Percentiles rank a stretch among this genome's conserved stretches.
phyloP scores from a whole-genome alignment of 805 yeast species.

The Saturnispora serradocipensis region DNA sequence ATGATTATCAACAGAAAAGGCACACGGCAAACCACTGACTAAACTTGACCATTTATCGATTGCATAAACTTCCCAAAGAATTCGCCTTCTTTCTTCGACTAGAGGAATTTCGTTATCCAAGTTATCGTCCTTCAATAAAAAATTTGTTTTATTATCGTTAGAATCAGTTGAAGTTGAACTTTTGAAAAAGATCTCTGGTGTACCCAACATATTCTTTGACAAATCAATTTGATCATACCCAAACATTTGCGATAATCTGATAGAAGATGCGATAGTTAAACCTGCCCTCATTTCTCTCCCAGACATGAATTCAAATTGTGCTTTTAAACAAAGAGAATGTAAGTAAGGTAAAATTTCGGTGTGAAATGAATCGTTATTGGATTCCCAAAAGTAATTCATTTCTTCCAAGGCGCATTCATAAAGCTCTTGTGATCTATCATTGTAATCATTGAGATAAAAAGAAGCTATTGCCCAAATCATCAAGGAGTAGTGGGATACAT shows the following conservation, averaged over 20 bases:
- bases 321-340: slow-evolving; percentile 20
- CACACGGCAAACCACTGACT: slow-evolving; percentile 26
- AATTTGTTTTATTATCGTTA: slow-evolving; percentile 4
- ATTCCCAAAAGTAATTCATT: slow-evolving; percentile 16
- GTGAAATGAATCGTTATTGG: slow-evolving; percentile 9
- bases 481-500: slow-evolving; percentile 17
- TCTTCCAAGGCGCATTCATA: slow-evolving; percentile 15
- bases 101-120: slow-evolving; percentile 20
- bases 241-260: slow-evolving; percentile 23
- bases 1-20: slow-evolving; percentile 21
- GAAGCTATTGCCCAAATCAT: slow-evolving; percentile 19
- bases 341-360: slow-evolving; percentile 19
- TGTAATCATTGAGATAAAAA: slow-evolving; percentile 15
- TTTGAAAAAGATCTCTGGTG: slow-evolving; percentile 15
- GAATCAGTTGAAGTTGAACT: slow-evolving; percentile 7
- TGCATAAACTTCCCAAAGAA: slow-evolving; percentile 26
- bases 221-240: slow-evolving; percentile 26
- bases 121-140: slow-evolving; percentile 15
- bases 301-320: slow-evolving; percentile 21
- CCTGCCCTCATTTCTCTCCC: slow-evolving; percentile 24
- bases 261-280: slow-evolving; percentile 19
- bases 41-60: slow-evolving; percentile 26
- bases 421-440: slow-evolving; percentile 12
- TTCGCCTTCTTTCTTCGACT: slow-evolving; percentile 24
- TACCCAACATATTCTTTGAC: slow-evolving; percentile 14